phyloP scores from a whole-genome alignment of 352 stramenopile genomes.

The Phytophthora melonis region DNA sequence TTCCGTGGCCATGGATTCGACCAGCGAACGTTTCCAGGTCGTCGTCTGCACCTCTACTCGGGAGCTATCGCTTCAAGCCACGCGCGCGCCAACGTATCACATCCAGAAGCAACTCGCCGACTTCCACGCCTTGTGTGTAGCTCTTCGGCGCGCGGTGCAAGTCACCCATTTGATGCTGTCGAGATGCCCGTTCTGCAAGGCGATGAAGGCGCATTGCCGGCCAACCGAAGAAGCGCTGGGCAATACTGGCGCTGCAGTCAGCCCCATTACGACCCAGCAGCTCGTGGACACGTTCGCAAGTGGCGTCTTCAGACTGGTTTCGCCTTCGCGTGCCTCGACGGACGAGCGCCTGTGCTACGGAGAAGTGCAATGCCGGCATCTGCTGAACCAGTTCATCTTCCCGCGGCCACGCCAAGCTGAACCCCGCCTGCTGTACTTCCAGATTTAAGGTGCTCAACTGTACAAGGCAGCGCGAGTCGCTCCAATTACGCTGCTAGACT shows the following conservation, averaged over 20 bases:
- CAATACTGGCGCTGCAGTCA: neutral
- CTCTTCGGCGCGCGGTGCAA: conserved; percentile 9
- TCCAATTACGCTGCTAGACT: too few relatives aligned
- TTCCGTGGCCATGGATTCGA: conserved; percentile 4
- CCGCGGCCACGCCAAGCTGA: too few relatives aligned
- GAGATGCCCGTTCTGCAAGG: conserved; percentile 16
- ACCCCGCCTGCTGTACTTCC: too few relatives aligned
- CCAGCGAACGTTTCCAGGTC: conserved; percentile 14
- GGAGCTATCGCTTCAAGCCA: neutral
- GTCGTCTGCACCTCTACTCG: neutral
- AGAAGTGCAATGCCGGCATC: conserved; percentile 17
- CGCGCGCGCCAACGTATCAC: neutral
- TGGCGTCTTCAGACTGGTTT: conserved; percentile 6
- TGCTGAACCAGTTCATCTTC: conserved; percentile 11
- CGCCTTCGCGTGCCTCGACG: neutral
- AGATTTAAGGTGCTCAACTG: too few relatives aligned
- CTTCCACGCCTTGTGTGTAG: conserved; percentile 1
- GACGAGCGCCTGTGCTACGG: conserved; percentile 21
- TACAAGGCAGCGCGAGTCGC: too few relatives aligned
- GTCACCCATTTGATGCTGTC: conserved; percentile 23
- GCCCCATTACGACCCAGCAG: neutral
- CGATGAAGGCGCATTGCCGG: conserved; percentile 2
- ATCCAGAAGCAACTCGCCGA: conserved; percentile 22
- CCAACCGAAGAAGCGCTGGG: neutral
- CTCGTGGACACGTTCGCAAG: conserved; percentile 15